Evolutionary conservation across 2,329 filamentous ascomycete genomes (phyloP).

Genomic region (Cladosporium sp.): DNA sequence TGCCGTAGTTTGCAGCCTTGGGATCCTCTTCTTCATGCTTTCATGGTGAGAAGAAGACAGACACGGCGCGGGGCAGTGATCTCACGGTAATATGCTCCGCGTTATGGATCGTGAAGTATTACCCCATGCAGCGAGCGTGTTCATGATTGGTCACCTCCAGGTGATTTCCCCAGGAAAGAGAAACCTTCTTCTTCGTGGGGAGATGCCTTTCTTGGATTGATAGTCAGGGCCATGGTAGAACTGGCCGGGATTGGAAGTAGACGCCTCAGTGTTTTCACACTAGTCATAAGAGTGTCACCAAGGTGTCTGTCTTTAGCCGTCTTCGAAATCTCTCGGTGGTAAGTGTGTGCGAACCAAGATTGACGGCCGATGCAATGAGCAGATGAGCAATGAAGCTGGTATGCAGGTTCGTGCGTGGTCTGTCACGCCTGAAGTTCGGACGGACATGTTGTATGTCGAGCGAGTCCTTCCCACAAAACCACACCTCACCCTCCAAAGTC

Average conservation of each 20-base stretch:
- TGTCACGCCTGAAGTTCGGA: background rate
- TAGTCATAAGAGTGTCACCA: background rate
- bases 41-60: background rate
- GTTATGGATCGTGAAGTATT: background rate
- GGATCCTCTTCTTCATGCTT: background rate
- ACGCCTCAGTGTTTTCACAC: background rate
- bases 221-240: background rate
- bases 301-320: background rate
- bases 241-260: background rate
- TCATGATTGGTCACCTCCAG: background rate
- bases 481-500: slow-evolving; percentile 28
- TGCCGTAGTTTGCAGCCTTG: background rate
- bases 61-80: background rate
- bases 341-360: background rate
- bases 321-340: background rate
- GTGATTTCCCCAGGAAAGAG: background rate
- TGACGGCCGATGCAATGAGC: background rate
- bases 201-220: background rate
- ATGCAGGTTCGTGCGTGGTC: background rate
- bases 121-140: background rate
- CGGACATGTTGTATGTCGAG: background rate
- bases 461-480: background rate
- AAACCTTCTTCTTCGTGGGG: background rate
- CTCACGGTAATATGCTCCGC: background rate
- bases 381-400: background rate